phyloP scores from a whole-genome alignment of 495 filamentous ascomycete species.

The Aspergillus sclerotioniger region DNA sequence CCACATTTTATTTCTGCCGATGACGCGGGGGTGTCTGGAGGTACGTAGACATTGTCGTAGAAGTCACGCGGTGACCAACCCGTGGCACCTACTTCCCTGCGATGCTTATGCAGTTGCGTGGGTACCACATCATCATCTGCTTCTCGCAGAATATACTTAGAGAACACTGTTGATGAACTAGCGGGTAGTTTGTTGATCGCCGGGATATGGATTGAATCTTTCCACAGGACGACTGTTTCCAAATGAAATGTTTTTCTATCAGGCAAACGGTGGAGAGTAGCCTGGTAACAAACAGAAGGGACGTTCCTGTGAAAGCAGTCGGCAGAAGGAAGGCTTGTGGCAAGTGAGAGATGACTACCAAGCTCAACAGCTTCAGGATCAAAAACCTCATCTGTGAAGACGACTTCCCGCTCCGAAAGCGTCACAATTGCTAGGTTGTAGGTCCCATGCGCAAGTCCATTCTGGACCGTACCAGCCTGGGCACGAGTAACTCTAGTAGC shows the following conservation, averaged over 20 bases:
- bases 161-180: slow-evolving; percentile 25
- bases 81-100: neutral
- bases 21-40: slow-evolving; percentile 35
- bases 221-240: slow-evolving; percentile 37
- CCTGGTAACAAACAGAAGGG: slow-evolving; percentile 36
- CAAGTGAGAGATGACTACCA: slow-evolving; percentile 23
- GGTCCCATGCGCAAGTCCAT: slow-evolving; percentile 2
- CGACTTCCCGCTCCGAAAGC: slow-evolving; percentile 7
- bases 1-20: slow-evolving; percentile 42
- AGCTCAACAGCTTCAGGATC: slow-evolving; percentile 22
- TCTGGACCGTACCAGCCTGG: neutral
- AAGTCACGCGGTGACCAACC: slow-evolving; percentile 58
- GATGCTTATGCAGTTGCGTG: neutral
- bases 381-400: slow-evolving; percentile 21
- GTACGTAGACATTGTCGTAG: slow-evolving; percentile 64
- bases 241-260: slow-evolving; percentile 25
- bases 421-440: slow-evolving; percentile 23
- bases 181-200: slow-evolving; percentile 19
- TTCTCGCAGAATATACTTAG: slow-evolving; percentile 31
- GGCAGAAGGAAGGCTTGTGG: slow-evolving; percentile 21
- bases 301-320: slow-evolving; percentile 25
- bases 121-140: slow-evolving; percentile 4
- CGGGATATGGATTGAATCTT: slow-evolving; percentile 35
- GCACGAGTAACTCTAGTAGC: slow-evolving; percentile 3
- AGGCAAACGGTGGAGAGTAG: slow-evolving; percentile 20